These are phyloP conservation scores for Lodderomyces metapsilosis DNA, from an alignment of 1,139 yeast species.

Conservation along the genomic window DNA sequence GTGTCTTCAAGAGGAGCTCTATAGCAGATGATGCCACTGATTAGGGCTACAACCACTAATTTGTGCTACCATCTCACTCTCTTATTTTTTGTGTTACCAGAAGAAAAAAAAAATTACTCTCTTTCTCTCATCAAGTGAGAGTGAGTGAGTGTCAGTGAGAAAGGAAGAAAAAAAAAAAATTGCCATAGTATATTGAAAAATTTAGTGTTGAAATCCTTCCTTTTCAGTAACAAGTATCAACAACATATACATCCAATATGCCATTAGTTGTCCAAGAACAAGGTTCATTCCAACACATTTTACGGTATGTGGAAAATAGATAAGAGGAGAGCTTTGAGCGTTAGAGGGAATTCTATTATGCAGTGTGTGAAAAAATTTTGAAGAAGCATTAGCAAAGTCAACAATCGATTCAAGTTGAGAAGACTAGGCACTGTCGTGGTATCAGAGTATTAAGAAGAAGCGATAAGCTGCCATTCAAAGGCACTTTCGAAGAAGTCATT, in stretches of 20 bases:
- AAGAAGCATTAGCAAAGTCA: not conserved
- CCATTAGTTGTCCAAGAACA: conserved; percentile 98
- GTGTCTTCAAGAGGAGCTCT: too few species aligned
- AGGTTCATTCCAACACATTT: conserved; percentile 99
- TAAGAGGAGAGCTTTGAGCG: not conserved
- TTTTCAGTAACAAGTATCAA: conserved; percentile 5
- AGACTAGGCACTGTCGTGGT: not conserved
- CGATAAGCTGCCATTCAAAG: too few species aligned
- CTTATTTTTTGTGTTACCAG: not conserved
- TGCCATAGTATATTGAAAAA: not conserved
- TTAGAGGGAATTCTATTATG: not conserved
- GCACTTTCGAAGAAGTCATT: too few species aligned
- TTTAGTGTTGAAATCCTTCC: not conserved
- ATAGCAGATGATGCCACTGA: too few species aligned
- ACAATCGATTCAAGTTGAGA: not conserved
- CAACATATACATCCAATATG: conserved; percentile 50
- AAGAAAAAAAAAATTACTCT: not conserved
- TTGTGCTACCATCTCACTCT: conserved; percentile 1
- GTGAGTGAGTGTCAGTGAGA: not conserved
- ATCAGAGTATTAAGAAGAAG: too few species aligned
- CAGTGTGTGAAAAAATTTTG: not conserved
- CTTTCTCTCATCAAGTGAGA: too few species aligned
- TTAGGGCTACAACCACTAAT: conserved; percentile 2
- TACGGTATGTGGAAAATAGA: conserved; percentile 71
- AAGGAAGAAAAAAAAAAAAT: conserved; percentile 15